A percentile compares a stretch with the other conserved stretches of the same genome.
phyloP scores from a whole-genome alignment of 2,329 filamentous ascomycete genomes.

The Cryphonectria parasitica region DNA sequence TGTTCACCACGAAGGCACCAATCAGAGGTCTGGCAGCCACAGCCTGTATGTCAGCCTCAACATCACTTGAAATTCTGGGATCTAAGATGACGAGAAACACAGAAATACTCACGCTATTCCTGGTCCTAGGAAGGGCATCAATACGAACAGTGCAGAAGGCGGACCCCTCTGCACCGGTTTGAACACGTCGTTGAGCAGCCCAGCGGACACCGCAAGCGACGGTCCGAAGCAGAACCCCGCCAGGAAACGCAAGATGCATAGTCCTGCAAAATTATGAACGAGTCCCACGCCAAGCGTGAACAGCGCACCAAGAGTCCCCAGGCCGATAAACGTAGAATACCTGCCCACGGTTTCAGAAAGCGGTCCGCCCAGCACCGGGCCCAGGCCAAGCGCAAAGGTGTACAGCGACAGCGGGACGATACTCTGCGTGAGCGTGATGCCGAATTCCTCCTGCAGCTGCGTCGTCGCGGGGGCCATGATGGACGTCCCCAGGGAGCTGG shows the following conservation, averaged over 20 bases:
- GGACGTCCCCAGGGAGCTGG: constrained; percentile 57
- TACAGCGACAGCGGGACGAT: constrained; percentile 65
- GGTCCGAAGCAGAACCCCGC: constrained; percentile 57
- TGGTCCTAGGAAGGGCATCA: constrained; percentile 58
- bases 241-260: constrained; percentile 61
- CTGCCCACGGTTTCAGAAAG: constrained; percentile 63
- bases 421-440: constrained; percentile 57
- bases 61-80: not conserved
- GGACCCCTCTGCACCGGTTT: constrained; percentile 45
- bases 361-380: constrained; percentile 62
- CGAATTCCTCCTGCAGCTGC: constrained; percentile 56
- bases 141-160: constrained; percentile 49
- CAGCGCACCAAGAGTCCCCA: constrained; percentile 51
- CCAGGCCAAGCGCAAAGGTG: constrained; percentile 62
- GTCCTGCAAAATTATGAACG: constrained; percentile 51
- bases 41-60: not conserved
- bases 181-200: constrained; percentile 55
- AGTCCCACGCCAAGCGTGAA: constrained; percentile 62
- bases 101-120: constrained; percentile 49
- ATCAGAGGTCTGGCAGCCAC: constrained; percentile 46
- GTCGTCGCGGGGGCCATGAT: constrained; percentile 54
- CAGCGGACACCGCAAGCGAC: constrained; percentile 52
- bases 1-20: constrained; percentile 50
- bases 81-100: not conserved
- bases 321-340: constrained; percentile 53